Percentiles rank a stretch among this genome's conserved stretches.
Evolutionary conservation across 768 basidiomycete genomes (phyloP).

Genomic region (Postia placenta): DNA sequence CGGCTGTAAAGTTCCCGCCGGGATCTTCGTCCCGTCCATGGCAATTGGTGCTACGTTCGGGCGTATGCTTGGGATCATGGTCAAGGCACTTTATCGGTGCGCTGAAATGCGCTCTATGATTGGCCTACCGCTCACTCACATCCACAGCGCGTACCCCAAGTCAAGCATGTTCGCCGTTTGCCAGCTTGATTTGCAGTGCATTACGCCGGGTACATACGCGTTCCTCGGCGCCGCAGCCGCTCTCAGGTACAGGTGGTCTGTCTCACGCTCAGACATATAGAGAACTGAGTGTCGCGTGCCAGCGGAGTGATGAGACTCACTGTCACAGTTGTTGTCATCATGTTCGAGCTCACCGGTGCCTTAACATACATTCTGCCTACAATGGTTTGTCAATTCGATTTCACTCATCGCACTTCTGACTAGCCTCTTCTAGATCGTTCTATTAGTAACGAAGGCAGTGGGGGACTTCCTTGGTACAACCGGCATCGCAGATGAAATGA

Average conservation of each 20-base stretch:
- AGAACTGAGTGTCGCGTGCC: slow-evolving; percentile 3
- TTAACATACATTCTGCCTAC: slow-evolving; percentile 95
- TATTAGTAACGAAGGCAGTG: slow-evolving; percentile 94
- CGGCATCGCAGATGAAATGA: slow-evolving; percentile 96
- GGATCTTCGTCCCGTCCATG: slow-evolving; percentile 99
- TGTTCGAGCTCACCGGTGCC: slow-evolving; percentile 98
- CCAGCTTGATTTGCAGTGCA: slow-evolving; percentile 88
- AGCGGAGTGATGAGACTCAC: slow-evolving; percentile 98
- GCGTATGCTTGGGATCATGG: slow-evolving; percentile 93
- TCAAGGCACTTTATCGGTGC: slow-evolving; percentile 86
- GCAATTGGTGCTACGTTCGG: slow-evolving; percentile 97
- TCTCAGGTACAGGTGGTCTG: slow-evolving; percentile 84
- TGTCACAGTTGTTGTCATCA: slow-evolving; percentile 96
- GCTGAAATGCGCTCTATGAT: slow-evolving; percentile 14
- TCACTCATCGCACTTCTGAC: slow-evolving; percentile 7
- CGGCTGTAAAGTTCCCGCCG: slow-evolving; percentile 94
- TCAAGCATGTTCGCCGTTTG: slow-evolving; percentile 90
- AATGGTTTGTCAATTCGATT: slow-evolving; percentile 57
- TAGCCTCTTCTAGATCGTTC: slow-evolving; percentile 64
- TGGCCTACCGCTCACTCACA: neutral
- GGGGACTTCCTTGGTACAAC: slow-evolving; percentile 90
- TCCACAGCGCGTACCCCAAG: slow-evolving; percentile 66
- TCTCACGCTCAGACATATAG: too few species aligned
- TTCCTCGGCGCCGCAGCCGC: slow-evolving; percentile 96
- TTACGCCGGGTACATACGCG: slow-evolving; percentile 97